These are phyloP conservation scores for Chloroidium sp. DNA, from an alignment of 163 green algal genomes.

Conservation along the genomic window DNA sequence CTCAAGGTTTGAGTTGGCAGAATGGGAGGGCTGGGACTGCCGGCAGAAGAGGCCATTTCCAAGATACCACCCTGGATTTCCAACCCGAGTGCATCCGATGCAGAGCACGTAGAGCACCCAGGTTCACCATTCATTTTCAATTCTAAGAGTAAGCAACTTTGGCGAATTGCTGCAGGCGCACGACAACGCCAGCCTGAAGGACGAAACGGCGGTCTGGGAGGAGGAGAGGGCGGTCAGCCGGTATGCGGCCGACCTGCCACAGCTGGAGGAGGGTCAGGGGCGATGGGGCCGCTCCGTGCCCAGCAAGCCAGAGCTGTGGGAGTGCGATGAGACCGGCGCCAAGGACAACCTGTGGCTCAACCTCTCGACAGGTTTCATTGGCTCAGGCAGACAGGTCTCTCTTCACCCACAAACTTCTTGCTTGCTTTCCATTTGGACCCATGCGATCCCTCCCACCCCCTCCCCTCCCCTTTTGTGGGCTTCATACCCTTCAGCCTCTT, in stretches of 20 bases:
- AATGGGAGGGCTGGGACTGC: too few relatives aligned
- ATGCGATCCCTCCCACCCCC: too few relatives aligned
- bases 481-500: too few relatives aligned
- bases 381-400: constrained; percentile 68
- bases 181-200: constrained; percentile 47
- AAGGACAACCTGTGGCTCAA: constrained; percentile 99
- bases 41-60: too few relatives aligned
- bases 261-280: constrained; percentile 30
- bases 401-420: too few relatives aligned
- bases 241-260: constrained; percentile 49
- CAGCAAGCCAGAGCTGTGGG: constrained; percentile 55
- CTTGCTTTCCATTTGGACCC: too few relatives aligned
- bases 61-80: too few relatives aligned
- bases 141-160: background rate
- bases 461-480: too few relatives aligned
- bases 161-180: constrained; percentile 41
- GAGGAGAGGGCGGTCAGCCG: constrained; percentile 74
- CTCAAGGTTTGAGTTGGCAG: too few relatives aligned
- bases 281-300: background rate
- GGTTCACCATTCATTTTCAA: too few relatives aligned
- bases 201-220: constrained; percentile 68
- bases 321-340: constrained; percentile 82
- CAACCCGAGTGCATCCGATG: too few relatives aligned
- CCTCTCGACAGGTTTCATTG: constrained; percentile 89
- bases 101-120: too few relatives aligned